These are phyloP conservation scores for Beta lomatogona DNA, from an alignment of 179 eudicot species.

Conservation along the genomic window DNA sequence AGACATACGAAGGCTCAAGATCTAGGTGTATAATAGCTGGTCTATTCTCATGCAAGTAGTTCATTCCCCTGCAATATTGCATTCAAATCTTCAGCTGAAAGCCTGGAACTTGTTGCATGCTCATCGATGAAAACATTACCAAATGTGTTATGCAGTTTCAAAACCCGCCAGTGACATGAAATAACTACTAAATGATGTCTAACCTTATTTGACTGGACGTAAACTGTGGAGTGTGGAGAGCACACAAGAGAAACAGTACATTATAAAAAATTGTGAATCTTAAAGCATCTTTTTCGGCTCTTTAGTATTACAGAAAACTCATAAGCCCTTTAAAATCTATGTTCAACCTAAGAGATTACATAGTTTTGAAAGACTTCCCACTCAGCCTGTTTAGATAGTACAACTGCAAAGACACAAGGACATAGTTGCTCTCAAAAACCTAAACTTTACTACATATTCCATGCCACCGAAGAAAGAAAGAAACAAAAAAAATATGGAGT, in stretches of 20 bases:
- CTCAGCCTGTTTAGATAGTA: background rate
- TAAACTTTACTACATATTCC: background rate
- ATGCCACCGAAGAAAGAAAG: background rate
- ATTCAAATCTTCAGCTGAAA: conserved; percentile 15
- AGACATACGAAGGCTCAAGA: conserved; percentile 55
- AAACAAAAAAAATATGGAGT: background rate
- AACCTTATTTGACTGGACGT: background rate
- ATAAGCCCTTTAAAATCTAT: background rate
- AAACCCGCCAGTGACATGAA: background rate
- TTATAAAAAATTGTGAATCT: background rate
- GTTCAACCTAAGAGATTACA: background rate
- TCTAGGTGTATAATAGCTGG: conserved; percentile 50
- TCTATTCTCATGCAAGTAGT: conserved; percentile 49
- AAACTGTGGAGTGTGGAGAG: background rate
- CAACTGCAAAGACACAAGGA: background rate
- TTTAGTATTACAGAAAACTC: background rate
- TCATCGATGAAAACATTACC: background rate
- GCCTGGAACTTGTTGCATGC: background rate
- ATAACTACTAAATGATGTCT: background rate
- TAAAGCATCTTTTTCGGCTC: too few species aligned
- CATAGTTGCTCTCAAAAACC: background rate
- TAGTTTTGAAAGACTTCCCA: background rate
- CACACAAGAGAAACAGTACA: background rate
- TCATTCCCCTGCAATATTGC: conserved; percentile 47
- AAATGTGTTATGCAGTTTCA: conserved; percentile 1